Evolutionary conservation across 108 stramenopile genomes (phyloP).

Genomic region (Licmophora abbreviata): DNA sequence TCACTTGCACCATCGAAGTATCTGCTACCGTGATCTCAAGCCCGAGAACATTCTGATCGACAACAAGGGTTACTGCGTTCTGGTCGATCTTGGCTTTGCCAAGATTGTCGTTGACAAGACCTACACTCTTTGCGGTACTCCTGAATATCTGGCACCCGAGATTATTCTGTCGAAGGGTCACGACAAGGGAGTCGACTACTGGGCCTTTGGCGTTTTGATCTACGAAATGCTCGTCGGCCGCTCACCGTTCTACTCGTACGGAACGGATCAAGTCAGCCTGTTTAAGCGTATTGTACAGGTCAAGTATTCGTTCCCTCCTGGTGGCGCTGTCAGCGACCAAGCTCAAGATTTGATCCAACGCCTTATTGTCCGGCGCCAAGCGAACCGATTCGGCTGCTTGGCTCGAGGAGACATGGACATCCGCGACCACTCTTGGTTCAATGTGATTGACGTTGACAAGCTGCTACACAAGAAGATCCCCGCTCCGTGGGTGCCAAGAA

Average conservation of each 20-base stretch:
- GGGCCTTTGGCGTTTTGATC: constrained; percentile 97
- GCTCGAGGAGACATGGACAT: constrained; percentile 87
- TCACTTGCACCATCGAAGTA: constrained; percentile 60
- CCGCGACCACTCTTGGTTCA: constrained; percentile 94
- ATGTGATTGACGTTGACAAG: constrained; percentile 82
- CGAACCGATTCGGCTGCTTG: constrained; percentile 84
- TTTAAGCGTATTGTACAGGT: constrained; percentile 96
- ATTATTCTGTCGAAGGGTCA: constrained; percentile 98
- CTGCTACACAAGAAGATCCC: constrained; percentile 74
- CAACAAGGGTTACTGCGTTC: constrained; percentile 88
- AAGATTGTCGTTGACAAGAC: constrained; percentile 96
- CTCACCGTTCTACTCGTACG: constrained; percentile 93
- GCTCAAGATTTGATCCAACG: constrained; percentile 87
- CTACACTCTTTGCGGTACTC: constrained; percentile 97
- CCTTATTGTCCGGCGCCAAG: constrained; percentile 83
- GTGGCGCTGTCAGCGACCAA: constrained; percentile 72
- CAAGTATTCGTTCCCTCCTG: constrained; percentile 85
- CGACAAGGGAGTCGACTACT: constrained; percentile 98
- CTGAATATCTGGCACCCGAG: constrained; percentile 98
- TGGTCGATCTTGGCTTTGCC: constrained; percentile 99
- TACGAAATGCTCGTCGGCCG: constrained; percentile 98
- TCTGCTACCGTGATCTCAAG: constrained; percentile 79
- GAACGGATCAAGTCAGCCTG: constrained; percentile 90
- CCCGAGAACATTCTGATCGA: constrained; percentile 94
- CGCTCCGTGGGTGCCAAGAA: constrained; percentile 94